Evolutionary conservation across 1,284 basidiomycete genomes (phyloP).

Genomic region (Melampsora occidentalis): DNA sequence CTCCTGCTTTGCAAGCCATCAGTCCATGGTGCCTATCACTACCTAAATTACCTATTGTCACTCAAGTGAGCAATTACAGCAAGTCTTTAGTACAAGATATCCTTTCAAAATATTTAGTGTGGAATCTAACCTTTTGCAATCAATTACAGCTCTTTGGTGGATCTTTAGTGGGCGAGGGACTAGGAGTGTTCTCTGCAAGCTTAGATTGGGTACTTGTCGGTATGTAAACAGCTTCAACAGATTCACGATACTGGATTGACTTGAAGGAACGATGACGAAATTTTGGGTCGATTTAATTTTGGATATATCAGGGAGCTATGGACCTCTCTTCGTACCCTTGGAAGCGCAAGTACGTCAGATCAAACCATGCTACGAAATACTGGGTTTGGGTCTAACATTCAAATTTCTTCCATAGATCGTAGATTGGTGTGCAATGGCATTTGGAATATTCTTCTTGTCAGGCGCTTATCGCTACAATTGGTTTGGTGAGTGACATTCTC

Average conservation of each 20-base stretch:
- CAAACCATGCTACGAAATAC: no score
- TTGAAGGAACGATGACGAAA: not conserved
- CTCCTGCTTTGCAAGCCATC: conserved; percentile 41
- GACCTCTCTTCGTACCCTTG: conserved; percentile 33
- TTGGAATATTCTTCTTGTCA: conserved; percentile 35
- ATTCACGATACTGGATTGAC: no score
- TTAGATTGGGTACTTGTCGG: conserved; percentile 34
- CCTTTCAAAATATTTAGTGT: no score
- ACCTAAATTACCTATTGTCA: conserved; percentile 16
- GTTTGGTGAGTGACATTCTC: conserved; percentile 14
- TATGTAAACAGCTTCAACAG: not conserved
- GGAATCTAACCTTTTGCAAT: no score
- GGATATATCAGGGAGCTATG: not conserved
- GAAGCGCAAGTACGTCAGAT: conserved; percentile 27
- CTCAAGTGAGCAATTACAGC: not conserved
- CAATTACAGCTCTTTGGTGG: conserved; percentile 32
- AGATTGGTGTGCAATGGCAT: conserved; percentile 6
- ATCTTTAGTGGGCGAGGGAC: conserved; percentile 30
- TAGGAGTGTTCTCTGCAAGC: conserved; percentile 31
- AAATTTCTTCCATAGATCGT: not conserved
- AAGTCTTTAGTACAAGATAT: no score
- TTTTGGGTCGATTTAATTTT: not conserved
- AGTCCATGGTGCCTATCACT: conserved; percentile 37
- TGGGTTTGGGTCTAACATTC: no score
- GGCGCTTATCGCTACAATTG: conserved; percentile 36